Evolutionary conservation across 345 rosid genomes (phyloP).

Genomic region (Geranium brycei): DNA sequence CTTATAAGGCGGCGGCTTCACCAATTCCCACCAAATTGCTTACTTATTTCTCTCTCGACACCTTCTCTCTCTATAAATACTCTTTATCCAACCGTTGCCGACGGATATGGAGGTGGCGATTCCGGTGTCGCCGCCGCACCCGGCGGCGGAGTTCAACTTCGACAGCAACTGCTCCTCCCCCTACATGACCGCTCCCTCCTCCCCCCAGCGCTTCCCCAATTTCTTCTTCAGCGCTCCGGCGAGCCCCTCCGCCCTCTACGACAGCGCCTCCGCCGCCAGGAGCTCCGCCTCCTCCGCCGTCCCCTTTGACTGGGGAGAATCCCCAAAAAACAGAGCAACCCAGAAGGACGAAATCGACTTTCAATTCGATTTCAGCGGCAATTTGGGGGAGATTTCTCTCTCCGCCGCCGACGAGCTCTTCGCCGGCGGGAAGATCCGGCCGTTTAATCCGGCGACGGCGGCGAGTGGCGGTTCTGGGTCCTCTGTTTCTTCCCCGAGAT

Average conservation of each 20-base stretch:
- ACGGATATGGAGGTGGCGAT: constrained; percentile 43
- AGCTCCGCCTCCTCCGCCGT: constrained; percentile 13
- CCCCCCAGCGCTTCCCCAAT: constrained; percentile 64
- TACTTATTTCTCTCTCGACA: no score
- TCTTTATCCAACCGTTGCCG: no score
- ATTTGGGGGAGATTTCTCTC: constrained; percentile 44
- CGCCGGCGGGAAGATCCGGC: constrained; percentile 74
- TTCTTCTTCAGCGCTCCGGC: constrained; percentile 52
- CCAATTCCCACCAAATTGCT: no score
- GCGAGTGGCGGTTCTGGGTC: constrained; percentile 16
- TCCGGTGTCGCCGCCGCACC: constrained; percentile 10
- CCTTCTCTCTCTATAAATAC: no score
- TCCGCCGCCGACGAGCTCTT: constrained; percentile 93
- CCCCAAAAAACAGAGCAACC: constrained; percentile 16
- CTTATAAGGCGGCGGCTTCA: no score
- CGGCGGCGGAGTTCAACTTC: constrained; percentile 47
- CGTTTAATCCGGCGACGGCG: constrained; percentile 37
- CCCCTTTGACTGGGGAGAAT: constrained; percentile 34
- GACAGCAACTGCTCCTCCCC: constrained; percentile 82
- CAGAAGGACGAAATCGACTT: constrained; percentile 36
- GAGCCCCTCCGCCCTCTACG: constrained; percentile 31
- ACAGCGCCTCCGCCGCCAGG: constrained; percentile 10
- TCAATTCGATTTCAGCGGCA: constrained; percentile 77
- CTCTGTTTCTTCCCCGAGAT: constrained; percentile 22
- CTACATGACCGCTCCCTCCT: constrained; percentile 93